phyloP scores from a whole-genome alignment of 2,329 filamentous ascomycete species.

The Cladosporium sp. region DNA sequence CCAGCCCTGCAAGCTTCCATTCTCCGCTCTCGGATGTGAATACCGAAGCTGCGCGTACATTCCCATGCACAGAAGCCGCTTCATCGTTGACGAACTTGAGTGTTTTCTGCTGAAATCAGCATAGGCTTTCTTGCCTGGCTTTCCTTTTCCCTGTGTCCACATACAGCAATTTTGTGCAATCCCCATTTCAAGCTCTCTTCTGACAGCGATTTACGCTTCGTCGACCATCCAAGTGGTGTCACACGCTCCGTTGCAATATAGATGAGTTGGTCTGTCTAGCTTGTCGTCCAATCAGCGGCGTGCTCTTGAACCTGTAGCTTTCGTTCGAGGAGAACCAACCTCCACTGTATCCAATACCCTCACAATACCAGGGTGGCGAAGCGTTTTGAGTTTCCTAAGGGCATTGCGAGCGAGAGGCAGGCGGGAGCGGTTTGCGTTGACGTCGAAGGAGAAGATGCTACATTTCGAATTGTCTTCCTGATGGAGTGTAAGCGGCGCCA shows the following conservation, averaged over 20 bases:
- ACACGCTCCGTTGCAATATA: slow-evolving; percentile 94
- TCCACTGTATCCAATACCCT: slow-evolving; percentile 93
- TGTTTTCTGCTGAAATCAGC: slow-evolving; percentile 56
- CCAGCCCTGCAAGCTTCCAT: slow-evolving; percentile 94
- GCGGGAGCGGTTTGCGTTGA: slow-evolving; percentile 69
- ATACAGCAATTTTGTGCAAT: slow-evolving; percentile 73
- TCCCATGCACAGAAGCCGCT: slow-evolving; percentile 84
- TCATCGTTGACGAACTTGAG: slow-evolving; percentile 95
- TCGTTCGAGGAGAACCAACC: slow-evolving; percentile 43
- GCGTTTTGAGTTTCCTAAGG: slow-evolving; percentile 83
- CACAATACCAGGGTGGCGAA: slow-evolving; percentile 90
- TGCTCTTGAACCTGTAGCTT: neutral
- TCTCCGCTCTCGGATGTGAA: slow-evolving; percentile 95
- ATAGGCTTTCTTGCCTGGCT: neutral
- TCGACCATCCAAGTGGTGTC: slow-evolving; percentile 80
- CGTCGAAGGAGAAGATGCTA: slow-evolving; percentile 95
- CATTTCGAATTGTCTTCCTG: slow-evolving; percentile 92
- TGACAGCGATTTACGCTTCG: slow-evolving; percentile 77
- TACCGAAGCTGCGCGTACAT: slow-evolving; percentile 74
- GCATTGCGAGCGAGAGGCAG: slow-evolving; percentile 88
- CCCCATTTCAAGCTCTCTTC: slow-evolving; percentile 98
- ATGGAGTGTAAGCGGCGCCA: slow-evolving; percentile 11
- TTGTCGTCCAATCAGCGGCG: slow-evolving; percentile 30
- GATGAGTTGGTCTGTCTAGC: slow-evolving; percentile 83
- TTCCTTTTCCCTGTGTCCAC: slow-evolving; percentile 12